Conservation (phyloP, 257 asterid genomes). For the Primulina tabacum region DNA sequence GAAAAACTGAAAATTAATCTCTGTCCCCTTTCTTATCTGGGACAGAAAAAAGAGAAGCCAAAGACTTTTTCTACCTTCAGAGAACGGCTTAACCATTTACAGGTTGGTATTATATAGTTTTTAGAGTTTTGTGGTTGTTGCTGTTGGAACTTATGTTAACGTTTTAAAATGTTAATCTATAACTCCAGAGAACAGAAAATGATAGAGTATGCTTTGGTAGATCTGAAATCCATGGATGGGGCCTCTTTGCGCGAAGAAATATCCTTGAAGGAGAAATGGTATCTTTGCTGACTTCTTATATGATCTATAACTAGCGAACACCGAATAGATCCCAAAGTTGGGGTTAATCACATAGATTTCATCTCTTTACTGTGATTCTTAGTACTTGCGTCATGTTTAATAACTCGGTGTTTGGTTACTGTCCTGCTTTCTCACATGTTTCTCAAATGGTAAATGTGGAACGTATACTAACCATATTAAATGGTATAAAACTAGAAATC, state of each 20-base stretch:
- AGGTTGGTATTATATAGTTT: constrained; percentile 45
- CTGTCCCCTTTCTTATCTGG: constrained; percentile 24
- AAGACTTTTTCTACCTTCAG: constrained; percentile 65
- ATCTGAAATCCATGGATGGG: constrained; percentile 98
- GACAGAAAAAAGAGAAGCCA: constrained; percentile 73
- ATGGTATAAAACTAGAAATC: too few species aligned
- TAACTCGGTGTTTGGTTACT: too few species aligned
- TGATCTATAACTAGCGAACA: background rate
- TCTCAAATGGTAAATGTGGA: too few species aligned
- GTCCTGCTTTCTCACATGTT: too few species aligned
- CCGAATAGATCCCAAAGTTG: background rate
- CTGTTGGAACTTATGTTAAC: constrained; percentile 23
- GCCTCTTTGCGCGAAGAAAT: constrained; percentile 85
- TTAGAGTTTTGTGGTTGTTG: constrained; percentile 20
- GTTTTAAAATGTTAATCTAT: constrained; percentile 25
- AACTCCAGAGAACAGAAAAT: constrained; percentile 78
- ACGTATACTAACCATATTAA: too few species aligned
- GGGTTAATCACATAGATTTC: background rate
- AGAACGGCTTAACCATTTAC: constrained; percentile 88
- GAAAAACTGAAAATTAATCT: constrained; percentile 8
- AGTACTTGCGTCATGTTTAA: too few species aligned
- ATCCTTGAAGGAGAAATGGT: constrained; percentile 98
- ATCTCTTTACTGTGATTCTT: too few species aligned
- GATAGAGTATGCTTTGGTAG: constrained; percentile 95
- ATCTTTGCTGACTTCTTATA: constrained; percentile 24